Percentiles rank a stretch among this genome's conserved stretches.
These are phyloP conservation scores for Aeminium ludgeri DNA, from an alignment of 495 filamentous ascomycete genomes.

Conservation along the genomic window DNA sequence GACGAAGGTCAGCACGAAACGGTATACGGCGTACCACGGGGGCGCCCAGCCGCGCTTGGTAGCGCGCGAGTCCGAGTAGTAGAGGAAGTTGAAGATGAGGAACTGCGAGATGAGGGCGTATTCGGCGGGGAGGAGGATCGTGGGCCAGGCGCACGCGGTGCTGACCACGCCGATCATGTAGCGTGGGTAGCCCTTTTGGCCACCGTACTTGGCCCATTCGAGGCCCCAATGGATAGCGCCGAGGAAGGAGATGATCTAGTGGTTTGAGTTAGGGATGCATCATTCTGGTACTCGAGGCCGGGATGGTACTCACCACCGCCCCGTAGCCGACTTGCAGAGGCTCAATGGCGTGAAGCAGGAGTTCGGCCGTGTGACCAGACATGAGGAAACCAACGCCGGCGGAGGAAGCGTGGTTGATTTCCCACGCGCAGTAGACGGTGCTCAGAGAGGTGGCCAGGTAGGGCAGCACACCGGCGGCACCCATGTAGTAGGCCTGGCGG, in stretches of 20 bases:
- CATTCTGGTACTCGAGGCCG: too few relatives aligned
- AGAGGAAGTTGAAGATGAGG: conserved; percentile 70
- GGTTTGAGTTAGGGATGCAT: conserved; percentile 2
- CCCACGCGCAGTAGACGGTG: conserved; percentile 67
- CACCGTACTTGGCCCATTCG: conserved; percentile 60
- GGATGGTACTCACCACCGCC: conserved; percentile 49
- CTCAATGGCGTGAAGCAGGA: conserved; percentile 64
- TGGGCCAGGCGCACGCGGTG: conserved; percentile 83
- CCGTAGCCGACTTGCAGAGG: conserved; percentile 89
- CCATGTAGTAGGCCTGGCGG: conserved; percentile 61
- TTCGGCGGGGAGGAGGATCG: conserved; percentile 68
- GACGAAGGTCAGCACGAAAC: conserved; percentile 87
- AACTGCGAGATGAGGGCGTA: conserved; percentile 86
- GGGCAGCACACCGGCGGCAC: conserved; percentile 75
- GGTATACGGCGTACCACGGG: conserved; percentile 81
- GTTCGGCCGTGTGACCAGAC: conserved; percentile 50
- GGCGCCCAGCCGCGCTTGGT: conserved; percentile 68
- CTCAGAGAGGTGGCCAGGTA: conserved; percentile 77
- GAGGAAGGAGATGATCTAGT: conserved; percentile 80
- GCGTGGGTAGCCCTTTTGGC: conserved; percentile 53
- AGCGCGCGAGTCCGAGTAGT: conserved; percentile 71
- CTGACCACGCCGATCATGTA: conserved; percentile 73
- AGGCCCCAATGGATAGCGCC: conserved; percentile 93
- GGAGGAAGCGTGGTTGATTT: conserved; percentile 26
- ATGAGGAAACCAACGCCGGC: conserved; percentile 49